Evolutionary conservation across 2,329 filamentous ascomycete species (phyloP), one percentile per base, ranked within the genome.

Genomic region (Lasiodiplodia citricola): DNA sequence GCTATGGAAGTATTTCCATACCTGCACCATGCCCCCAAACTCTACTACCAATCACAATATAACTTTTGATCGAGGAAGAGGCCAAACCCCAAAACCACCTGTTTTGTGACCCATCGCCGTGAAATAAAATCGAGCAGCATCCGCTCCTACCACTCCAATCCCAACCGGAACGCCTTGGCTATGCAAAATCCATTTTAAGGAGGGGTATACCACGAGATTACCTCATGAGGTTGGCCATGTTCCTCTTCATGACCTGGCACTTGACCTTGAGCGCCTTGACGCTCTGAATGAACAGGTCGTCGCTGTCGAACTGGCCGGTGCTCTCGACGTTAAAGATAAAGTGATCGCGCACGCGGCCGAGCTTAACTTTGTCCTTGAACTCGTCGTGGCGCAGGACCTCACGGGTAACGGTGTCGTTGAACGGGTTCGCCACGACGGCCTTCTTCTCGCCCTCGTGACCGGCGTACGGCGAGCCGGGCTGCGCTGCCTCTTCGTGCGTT

Each of bases 321-420:
- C 94, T 97, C 85, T 99, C 96, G 44, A 99, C 87, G 67, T 90
- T 91, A 85, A 96, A 99, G 81, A 99, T 98, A 80, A 99, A 99
- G 83, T 99, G 96, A 80, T 99, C 96, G 72, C 94, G 87, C 74
- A 94, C 85, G 67, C 96, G 87, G 54, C 96, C 96, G 38, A 99
- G 88, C 85, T 94, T 94, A 72, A 99, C 96, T 85, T 97, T 99
- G 78, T 90, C 92, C 81, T 96, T 89, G 83, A 99, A 98, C 82
- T 98, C 96, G 31, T 90, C 86, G 78, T 99, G 95, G 62, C 96
- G 89, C 77, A 99, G 82, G 76, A 92, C 96, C 83, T 99, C 96
- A 73, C 96, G 88, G 81, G 92, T 96, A 70, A 99, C 95, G 0
- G 95, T 98, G 79, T 99, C 96, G 76, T 92, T 92, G 90, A 97